Conservation (phyloP, 352 stramenopile genomes). For the Stramenopiles sp. region DNA sequence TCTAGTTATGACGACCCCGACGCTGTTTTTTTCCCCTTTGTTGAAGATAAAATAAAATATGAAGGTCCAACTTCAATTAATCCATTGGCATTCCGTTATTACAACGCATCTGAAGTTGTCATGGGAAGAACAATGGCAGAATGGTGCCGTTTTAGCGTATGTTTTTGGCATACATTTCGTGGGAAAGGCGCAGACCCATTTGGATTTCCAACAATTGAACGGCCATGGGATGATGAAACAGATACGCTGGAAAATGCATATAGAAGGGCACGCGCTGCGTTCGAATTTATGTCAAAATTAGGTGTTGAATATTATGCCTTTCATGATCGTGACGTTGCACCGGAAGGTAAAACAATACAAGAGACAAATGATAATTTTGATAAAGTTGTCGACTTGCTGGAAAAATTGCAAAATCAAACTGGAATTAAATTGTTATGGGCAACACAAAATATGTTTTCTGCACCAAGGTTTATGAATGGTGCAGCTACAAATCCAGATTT, state of each 20-base stretch:
- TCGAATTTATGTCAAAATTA: constrained; percentile 60
- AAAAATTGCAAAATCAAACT: constrained; percentile 42
- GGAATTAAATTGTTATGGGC: constrained; percentile 50
- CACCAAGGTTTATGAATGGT: constrained; percentile 56
- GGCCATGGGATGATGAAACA: constrained; percentile 26
- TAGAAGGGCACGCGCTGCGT: constrained; percentile 45
- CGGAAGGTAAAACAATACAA: constrained; percentile 31
- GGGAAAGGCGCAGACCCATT: constrained; percentile 34
- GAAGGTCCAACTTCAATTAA: constrained; percentile 29
- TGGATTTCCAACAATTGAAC: constrained; percentile 26
- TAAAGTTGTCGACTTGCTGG: constrained; percentile 28
- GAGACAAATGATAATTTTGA: constrained; percentile 32
- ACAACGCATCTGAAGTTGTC: constrained; percentile 46
- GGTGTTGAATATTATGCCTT: constrained; percentile 57
- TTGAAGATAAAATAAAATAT: constrained; percentile 42
- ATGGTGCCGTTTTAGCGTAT: constrained; percentile 36
- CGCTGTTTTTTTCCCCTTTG: too few relatives aligned
- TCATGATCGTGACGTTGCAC: constrained; percentile 50
- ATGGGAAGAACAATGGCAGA: constrained; percentile 47
- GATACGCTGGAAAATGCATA: constrained; percentile 41
- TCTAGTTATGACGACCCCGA: too few relatives aligned
- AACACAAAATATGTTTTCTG: constrained; percentile 49
- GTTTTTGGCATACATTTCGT: constrained; percentile 43
- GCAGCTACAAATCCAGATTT: constrained; percentile 51
- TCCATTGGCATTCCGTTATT: constrained; percentile 42